A percentile compares a stretch with the other conserved stretches of the same genome.
phyloP scores from a whole-genome alignment of 192 early-diverging fungal species.

The Entophlyctis luteolus region DNA sequence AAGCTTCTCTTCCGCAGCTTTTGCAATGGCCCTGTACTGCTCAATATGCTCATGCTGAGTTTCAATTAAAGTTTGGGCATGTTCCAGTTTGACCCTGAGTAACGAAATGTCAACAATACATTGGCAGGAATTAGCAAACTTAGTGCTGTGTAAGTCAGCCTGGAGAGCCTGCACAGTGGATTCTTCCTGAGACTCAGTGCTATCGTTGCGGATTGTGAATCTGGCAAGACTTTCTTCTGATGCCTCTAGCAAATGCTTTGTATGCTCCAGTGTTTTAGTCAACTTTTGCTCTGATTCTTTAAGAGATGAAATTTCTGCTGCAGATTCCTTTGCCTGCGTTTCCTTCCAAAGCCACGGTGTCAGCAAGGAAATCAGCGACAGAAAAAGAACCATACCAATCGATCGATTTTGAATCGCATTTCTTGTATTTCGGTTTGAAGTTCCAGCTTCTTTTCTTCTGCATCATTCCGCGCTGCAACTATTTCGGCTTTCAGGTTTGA shows the following conservation, averaged over 20 bases:
- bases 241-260: slow-evolving; percentile 15
- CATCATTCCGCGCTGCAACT: slow-evolving; percentile 22
- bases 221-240: slow-evolving; percentile 31
- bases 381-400: slow-evolving; percentile 6
- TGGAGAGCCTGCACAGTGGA: not conserved
- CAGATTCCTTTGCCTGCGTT: not conserved
- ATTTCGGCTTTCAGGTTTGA: not conserved
- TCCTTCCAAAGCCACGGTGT: not conserved
- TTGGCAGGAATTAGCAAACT: slow-evolving; percentile 19
- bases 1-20: slow-evolving; percentile 53
- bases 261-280: not conserved
- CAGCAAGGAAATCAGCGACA: too few relatives aligned
- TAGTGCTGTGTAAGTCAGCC: slow-evolving; percentile 15
- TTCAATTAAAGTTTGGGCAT: slow-evolving; percentile 51
- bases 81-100: slow-evolving; percentile 4
- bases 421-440: slow-evolving; percentile 34
- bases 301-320: not conserved
- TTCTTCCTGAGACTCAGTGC: not conserved
- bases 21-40: slow-evolving; percentile 56
- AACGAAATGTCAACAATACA: not conserved
- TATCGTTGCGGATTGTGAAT: not conserved
- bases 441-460: not conserved
- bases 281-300: not conserved
- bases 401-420: slow-evolving; percentile 19
- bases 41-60: slow-evolving; percentile 48